phyloP scores from a whole-genome alignment of 2,329 filamentous ascomycete species.

The Ceratocystis colombiana region DNA sequence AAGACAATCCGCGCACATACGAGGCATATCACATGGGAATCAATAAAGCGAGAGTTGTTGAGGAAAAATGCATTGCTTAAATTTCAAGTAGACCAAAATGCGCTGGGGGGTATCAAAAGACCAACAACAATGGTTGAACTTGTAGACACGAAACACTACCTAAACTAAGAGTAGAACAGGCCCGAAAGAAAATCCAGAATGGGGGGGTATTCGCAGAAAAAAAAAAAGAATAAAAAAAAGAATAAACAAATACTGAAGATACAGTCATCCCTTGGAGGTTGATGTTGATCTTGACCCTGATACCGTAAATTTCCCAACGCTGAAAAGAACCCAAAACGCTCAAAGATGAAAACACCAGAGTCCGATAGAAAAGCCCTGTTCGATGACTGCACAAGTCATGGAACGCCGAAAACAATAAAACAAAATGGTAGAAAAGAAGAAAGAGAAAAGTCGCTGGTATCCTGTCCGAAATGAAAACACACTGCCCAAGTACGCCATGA shows the following conservation, averaged over 20 bases:
- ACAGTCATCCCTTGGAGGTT: background rate
- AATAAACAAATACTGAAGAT: constrained; percentile 12
- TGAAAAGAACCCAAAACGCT: constrained; percentile 10
- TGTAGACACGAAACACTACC: constrained; percentile 19
- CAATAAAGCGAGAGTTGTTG: background rate
- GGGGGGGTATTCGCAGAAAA: constrained; percentile 17
- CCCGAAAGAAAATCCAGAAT: background rate
- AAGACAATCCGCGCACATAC: background rate
- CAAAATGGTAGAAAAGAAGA: background rate
- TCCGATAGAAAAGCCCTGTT: background rate
- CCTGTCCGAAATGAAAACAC: constrained; percentile 13
- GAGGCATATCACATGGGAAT: constrained; percentile 1
- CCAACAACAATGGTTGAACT: constrained; percentile 15
- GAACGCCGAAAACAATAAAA: constrained; percentile 8
- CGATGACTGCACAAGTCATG: background rate
- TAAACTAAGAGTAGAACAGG: constrained; percentile 1
- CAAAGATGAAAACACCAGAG: constrained; percentile 17
- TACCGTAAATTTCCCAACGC: constrained; percentile 13
- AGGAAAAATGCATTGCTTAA: constrained; percentile 11
- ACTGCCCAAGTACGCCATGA: constrained; percentile 16
- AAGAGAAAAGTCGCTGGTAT: constrained; percentile 9
- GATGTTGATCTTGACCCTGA: constrained; percentile 8
- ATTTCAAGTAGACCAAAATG: constrained; percentile 20
- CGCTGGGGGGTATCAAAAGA: constrained; percentile 16
- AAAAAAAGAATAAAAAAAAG: constrained; percentile 2